Evolutionary conservation across 768 basidiomycete species (phyloP), one percentile per base, ranked within the genome.

Genomic region (Cystobasidium onofrii): DNA sequence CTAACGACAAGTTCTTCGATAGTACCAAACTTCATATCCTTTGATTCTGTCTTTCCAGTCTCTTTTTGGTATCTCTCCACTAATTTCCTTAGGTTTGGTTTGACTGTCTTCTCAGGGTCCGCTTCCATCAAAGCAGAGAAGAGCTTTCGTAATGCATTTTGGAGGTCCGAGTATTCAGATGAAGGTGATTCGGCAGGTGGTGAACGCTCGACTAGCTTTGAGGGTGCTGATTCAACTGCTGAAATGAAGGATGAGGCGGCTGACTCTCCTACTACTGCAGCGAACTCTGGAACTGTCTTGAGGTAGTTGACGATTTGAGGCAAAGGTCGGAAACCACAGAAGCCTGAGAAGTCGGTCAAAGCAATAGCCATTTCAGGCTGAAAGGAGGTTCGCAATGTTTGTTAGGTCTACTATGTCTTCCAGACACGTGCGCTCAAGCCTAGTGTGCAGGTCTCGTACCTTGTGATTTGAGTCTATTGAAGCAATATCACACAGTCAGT

Each of bases 281-380:
- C 82, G 64, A 98, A 84, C 80, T 99, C 95, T 54, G 90, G 89
- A 0, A 90, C 88, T 54, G 81, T 79, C 41, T 81, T 78, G 75
- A 99, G 85, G 82, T 87, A 86, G 20, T 83, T 80, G 20, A 88
- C 87, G 80, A 99, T 90, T 61, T 85, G 82, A 0, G 84, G 78
- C 0, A 92, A 86, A 3, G 95, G 95, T 20, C 89, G 86, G 83
- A 98, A 99, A 52, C 95, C 95, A 80, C 94, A 95, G 78, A 98
- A 84, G 0, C 90, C 96, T 44, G 84, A 84, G 84, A 98, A 98
- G 17, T 88, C 87, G 0, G 94, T 94, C 74, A 99, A 82, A 0
- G 96, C 96, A 43, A 99, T 85, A n/a, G 94, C 92, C 91, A 99
- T 95, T 81, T 99, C 96, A 1, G 96, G 96, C 82, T 83, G 76